Evolutionary conservation across 139 green algal genomes (phyloP), one percentile per base, ranked within the genome.

Genomic region (Yamagishiella unicocca): DNA sequence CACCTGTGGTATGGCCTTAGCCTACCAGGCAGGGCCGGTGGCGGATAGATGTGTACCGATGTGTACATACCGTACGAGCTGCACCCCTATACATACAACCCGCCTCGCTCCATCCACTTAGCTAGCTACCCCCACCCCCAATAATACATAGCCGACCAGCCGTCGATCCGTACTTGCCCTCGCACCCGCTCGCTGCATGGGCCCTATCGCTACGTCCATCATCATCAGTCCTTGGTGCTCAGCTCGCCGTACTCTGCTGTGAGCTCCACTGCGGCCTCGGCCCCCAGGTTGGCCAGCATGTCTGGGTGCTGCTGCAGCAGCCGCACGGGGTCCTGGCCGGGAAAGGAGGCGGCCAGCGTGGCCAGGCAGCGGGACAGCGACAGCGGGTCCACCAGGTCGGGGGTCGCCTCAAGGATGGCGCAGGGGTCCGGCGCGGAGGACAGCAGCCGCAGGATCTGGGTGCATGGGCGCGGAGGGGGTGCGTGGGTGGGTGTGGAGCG

Each of bases 191-290:
- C n/a, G n/a, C n/a, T n/a, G n/a, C n/a, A n/a, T n/a, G n/a, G n/a
- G n/a, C n/a, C 50, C 12, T 58, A 37, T 72, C 43, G 4, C 31
- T 19, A 7, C 67, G 9, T 21, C 67, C 29, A 8, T n/a, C n/a
- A n/a, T n/a, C n/a, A n/a, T 87, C 80, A 90, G 37, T 90, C 87
- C 81, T 90, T 90, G 25, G 87, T 90, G 80, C 87, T 90, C 27
- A 90, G 68, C 45, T 91, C 80, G 4, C 85, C 85, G 46, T 89
- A 91, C 46, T 91, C 88, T n/a, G 88, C 82, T 0, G 67, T 85
- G 17, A 85, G 58, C 58, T 85, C 79, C 42, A 85, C 61, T 21
- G 42, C n/a, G 4, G 61, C 61, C n/a, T 85, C 79, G 5, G 38
- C n/a, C 29, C 87, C 90, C 38, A 90, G 72, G 37, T 89, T 80